A percentile compares a stretch with the other conserved stretches of the same genome.
Evolutionary conservation across 306 rosid genomes (phyloP).

Genomic region (Chamaecrista fasciculata): DNA sequence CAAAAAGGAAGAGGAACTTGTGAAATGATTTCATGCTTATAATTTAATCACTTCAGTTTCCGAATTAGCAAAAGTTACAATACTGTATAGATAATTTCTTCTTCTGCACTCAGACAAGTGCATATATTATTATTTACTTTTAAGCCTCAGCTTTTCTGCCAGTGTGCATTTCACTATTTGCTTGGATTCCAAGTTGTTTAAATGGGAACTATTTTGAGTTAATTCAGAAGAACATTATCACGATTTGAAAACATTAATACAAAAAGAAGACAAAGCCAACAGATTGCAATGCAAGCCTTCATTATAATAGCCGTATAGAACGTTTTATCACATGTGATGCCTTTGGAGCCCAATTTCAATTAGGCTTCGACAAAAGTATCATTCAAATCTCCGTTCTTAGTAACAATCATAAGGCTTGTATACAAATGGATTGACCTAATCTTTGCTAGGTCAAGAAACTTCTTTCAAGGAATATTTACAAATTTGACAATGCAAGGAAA

Average conservation of each 20-base stretch:
- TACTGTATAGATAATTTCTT: neutral
- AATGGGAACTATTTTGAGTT: too few species aligned
- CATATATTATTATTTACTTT: too few species aligned
- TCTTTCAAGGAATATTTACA: too few species aligned
- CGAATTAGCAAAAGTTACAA: neutral
- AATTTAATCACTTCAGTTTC: neutral
- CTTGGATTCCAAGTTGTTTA: too few species aligned
- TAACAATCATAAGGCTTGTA: constrained; percentile 60
- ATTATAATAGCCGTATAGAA: constrained; percentile 36
- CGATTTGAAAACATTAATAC: too few species aligned
- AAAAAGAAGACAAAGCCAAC: too few species aligned
- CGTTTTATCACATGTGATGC: constrained; percentile 37
- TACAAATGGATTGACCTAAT: neutral
- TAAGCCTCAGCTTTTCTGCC: too few species aligned
- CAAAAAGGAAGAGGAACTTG: constrained; percentile 10
- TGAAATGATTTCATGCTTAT: neutral
- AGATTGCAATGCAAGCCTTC: constrained; percentile 63
- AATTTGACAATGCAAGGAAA: neutral
- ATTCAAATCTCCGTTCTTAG: constrained; percentile 81
- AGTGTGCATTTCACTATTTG: too few species aligned
- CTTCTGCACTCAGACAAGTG: too few species aligned
- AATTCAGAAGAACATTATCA: too few species aligned
- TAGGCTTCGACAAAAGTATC: constrained; percentile 55
- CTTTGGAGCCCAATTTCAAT: constrained; percentile 39
- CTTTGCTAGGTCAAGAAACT: neutral